A percentile compares a stretch with the other conserved stretches of the same genome.
Evolutionary conservation across 306 rosid species (phyloP).

Genomic region (Corylus americana): DNA sequence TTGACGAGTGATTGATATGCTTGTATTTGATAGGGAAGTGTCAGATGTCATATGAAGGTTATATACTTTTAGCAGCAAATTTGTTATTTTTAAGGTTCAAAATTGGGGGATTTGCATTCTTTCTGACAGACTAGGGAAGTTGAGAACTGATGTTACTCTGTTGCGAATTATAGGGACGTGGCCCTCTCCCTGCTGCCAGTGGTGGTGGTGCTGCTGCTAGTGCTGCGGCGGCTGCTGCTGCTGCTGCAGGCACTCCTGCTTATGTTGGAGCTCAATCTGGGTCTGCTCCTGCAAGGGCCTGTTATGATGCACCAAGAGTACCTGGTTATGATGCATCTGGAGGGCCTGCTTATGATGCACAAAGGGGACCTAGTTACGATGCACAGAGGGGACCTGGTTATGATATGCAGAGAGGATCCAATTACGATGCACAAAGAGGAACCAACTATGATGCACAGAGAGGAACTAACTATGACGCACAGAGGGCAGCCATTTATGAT

Average conservation of each 20-base stretch:
- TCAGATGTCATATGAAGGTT: background rate
- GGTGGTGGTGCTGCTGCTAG: slow-evolving; percentile 19
- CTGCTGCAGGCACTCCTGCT: slow-evolving; percentile 37
- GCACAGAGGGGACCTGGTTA: slow-evolving; percentile 54
- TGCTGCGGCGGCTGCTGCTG: slow-evolving; percentile 24
- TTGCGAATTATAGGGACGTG: slow-evolving; percentile 60
- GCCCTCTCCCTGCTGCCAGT: slow-evolving; percentile 37
- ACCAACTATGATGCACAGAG: slow-evolving; percentile 49
- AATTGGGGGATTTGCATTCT: background rate
- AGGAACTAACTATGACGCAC: slow-evolving; percentile 49
- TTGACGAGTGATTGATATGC: background rate
- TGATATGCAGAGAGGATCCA: slow-evolving; percentile 48
- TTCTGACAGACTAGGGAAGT: background rate
- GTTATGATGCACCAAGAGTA: slow-evolving; percentile 51
- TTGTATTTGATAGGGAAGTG: background rate
- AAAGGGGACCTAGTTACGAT: slow-evolving; percentile 39
- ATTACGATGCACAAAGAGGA: slow-evolving; percentile 60
- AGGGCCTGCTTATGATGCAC: slow-evolving; percentile 26
- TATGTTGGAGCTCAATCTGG: slow-evolving; percentile 59
- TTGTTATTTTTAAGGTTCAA: background rate
- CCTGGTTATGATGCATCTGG: slow-evolving; percentile 31
- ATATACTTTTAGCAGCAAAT: background rate
- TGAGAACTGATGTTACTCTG: slow-evolving; percentile 16
- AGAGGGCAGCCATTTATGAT: slow-evolving; percentile 46
- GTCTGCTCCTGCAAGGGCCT: slow-evolving; percentile 40